Conservation (phyloP, 2,329 filamentous ascomycete species). For the Neocucurbitaria cava region DNA sequence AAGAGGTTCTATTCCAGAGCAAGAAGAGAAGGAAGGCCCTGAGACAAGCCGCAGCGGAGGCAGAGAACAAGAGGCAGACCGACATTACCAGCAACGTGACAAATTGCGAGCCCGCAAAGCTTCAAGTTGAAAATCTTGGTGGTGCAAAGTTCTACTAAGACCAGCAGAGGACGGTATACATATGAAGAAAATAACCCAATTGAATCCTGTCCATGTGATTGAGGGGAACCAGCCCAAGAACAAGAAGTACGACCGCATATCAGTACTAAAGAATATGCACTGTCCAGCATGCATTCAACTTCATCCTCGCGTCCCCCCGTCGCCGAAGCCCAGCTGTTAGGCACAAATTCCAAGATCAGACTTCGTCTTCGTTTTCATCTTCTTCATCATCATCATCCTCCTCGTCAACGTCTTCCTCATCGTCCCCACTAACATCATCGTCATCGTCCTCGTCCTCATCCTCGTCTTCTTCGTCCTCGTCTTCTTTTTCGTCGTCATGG, state of each 20-base stretch:
- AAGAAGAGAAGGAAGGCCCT: slow-evolving; percentile 45
- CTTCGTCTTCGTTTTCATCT: too few relatives aligned
- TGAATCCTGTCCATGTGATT: background rate
- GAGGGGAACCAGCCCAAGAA: background rate
- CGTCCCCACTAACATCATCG: too few relatives aligned
- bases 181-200: too few relatives aligned
- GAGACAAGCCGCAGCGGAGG: slow-evolving; percentile 25
- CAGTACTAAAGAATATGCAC: background rate
- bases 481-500: too few relatives aligned
- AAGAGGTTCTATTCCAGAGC: slow-evolving; percentile 62
- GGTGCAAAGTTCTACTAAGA: slow-evolving; percentile 44
- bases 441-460: too few relatives aligned
- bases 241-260: background rate
- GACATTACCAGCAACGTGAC: slow-evolving; percentile 40
- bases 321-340: background rate
- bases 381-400: background rate
- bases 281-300: background rate
- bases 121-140: slow-evolving; percentile 38
- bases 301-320: background rate
- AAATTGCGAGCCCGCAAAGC: slow-evolving; percentile 23
- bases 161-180: background rate
- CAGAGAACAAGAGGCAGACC: background rate
- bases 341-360: background rate
- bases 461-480: too few relatives aligned
- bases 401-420: too few relatives aligned